These are phyloP conservation scores for Selaginella moellendorffii DNA, from an alignment of 75 land plant genomes.

Conservation along the genomic window DNA sequence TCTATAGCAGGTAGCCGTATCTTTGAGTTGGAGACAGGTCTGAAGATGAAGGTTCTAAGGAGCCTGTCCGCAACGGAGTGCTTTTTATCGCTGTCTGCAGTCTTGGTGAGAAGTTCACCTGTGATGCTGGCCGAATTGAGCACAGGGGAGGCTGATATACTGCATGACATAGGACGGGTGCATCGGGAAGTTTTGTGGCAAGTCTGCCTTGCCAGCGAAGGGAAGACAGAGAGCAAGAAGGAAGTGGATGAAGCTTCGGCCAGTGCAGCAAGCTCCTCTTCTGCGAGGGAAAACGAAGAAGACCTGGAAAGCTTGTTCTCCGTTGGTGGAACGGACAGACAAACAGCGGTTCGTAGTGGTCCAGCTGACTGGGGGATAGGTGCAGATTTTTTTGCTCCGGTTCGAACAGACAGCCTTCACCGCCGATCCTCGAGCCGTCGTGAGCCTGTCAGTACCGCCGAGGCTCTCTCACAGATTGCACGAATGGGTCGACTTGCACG, in stretches of 20 bases:
- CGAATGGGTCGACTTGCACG: slow-evolving; percentile 18
- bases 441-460: slow-evolving; percentile 26
- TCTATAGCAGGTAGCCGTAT: slow-evolving; percentile 40
- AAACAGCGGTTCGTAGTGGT: slow-evolving; percentile 45
- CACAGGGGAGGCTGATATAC: not conserved
- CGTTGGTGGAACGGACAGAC: slow-evolving; percentile 62
- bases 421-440: slow-evolving; percentile 32
- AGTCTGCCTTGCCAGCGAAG: not conserved
- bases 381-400: slow-evolving; percentile 57
- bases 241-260: slow-evolving; percentile 19
- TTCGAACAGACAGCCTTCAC: slow-evolving; percentile 48
- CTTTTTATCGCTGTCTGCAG: slow-evolving; percentile 46
- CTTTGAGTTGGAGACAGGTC: slow-evolving; percentile 26
- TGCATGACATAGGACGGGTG: not conserved
- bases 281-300: slow-evolving; percentile 35
- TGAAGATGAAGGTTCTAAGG: slow-evolving; percentile 25
- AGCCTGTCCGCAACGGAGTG: slow-evolving; percentile 62
- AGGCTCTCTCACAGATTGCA: slow-evolving; percentile 22
- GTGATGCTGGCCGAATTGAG: not conserved
- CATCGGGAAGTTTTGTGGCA: not conserved
- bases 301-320: slow-evolving; percentile 30
- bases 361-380: slow-evolving; percentile 55
- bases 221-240: not conserved
- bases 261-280: slow-evolving; percentile 17
- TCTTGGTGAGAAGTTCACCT: slow-evolving; percentile 46